Evolutionary conservation across 2,329 filamentous ascomycete genomes (phyloP), one percentile per base, ranked within the genome.

Genomic region (Parascedosporium putredinis): DNA sequence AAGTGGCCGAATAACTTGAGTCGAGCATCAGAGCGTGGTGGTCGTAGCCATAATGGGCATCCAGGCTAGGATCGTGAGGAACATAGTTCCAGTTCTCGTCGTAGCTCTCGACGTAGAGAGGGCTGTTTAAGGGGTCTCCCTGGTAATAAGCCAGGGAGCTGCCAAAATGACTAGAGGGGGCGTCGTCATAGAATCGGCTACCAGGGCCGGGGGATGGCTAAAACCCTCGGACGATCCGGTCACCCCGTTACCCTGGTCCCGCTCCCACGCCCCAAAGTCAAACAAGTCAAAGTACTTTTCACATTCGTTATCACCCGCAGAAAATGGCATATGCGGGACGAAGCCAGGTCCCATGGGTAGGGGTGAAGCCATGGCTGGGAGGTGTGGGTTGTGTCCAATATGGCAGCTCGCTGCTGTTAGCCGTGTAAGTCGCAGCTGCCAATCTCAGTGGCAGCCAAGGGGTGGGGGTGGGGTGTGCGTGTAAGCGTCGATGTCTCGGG

Each of bases 81-180:
- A 66, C 63, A 54, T 67, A 67, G 22, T 65, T 67, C 67, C 67
- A 69, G 54, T 69, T 59, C 54, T 67, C 64, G 51, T 69, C 64
- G 49, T 65, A 29, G 12, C 31, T 33, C 47, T 10, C 20, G 47
- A 18, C 25, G 43, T n/a, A 18, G 38, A 42, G 16, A 27, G 34
- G 50, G 46, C 34, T 50, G 27, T 45, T 43, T 33, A 47, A 43
- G 47, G 27, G 47, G 47, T 4, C n/a, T n/a, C 24, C 24, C 34
- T 45, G 27, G n/a, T 48, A 38, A 3, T 20, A n/a, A 14, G 24
- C 46, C 33, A 40, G 46, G 33, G 16, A 23, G 38, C 38, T 10
- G 20, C 24, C 46, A 38, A 33, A 31, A 23, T 49, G 36, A 7
- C 43, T 24, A 27, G 36, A 43, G 47, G 36, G 47, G 47, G 47